Base-by-base conservation (phyloP, 2,329 filamentous ascomycete genomes). In the Paracorniculantispora psalliotae region DNA sequence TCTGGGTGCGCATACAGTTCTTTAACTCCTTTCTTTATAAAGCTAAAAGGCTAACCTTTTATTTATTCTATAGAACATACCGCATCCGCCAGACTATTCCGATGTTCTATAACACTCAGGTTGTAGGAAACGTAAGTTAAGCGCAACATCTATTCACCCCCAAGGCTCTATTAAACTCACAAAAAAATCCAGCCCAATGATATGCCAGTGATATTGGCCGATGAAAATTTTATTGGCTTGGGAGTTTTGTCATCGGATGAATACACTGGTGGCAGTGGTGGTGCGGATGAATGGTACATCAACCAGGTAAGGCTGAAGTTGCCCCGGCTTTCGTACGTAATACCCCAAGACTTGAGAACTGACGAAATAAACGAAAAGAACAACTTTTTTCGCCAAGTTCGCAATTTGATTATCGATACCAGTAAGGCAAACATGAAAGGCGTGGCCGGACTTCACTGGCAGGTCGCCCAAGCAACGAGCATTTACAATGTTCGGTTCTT, bases 351-450 rank as follows among this genome's bases (percentile, higher is more conserved):
- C 46, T 13, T 50, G 37, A 48, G 52, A 44, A n/a, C 57, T 50
- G 17, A 57, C 13, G 3, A 43, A 26, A 4, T 8, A 9, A 9
- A 84, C 30, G 59, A 61, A 26, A 41, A 61, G 41, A 86, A 83
- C 64, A 81, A 86, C 10, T 89, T 89, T 70, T 86, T 78, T 67
- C 77, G 85, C 49, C 83, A 86, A 64, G 79, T 89, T 61, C 78
- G 84, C 17, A 89, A 90, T 66, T 77, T 90, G 57, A 74, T 86
- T 59, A 63, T 66, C 21, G 63, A 65, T 28, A 60, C 61, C 25
- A 52, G 26, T 21, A 55, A 53, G 12, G 74, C 88, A 37, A 84
- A 88, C 65, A 71, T 70, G 5, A 67, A 67, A 7, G 61, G 55
- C 19, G 68, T 71, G 25, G 73, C 71, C 19, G 81, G 79, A 65